Conservation (phyloP, 2,329 filamentous ascomycete species). For the Fusarium veterinarium region DNA sequence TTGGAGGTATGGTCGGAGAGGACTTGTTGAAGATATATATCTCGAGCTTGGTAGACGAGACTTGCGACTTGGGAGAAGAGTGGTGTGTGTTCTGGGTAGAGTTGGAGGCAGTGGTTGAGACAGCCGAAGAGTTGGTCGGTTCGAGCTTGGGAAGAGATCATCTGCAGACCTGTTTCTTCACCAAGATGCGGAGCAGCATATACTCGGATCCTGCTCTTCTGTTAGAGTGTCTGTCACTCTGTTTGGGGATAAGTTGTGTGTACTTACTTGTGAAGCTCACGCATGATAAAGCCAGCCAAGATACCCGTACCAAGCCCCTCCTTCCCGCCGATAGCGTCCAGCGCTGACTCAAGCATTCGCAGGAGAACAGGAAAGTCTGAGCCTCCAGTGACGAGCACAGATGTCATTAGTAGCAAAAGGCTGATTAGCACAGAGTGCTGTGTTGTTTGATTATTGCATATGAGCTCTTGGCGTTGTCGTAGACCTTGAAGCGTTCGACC, state of each 20-base stretch:
- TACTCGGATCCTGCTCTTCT: conserved; percentile 25
- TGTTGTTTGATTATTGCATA: background rate
- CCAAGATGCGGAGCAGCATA: conserved; percentile 41
- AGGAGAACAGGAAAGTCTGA: conserved; percentile 44
- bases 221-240: fast-evolving
- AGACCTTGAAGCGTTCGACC: conserved; percentile 30
- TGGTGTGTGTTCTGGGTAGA: conserved; percentile 79
- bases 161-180: conserved; percentile 39
- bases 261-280: conserved; percentile 45
- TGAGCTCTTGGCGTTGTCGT: conserved; percentile 29
- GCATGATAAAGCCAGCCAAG: conserved; percentile 35
- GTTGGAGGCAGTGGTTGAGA: conserved; percentile 59
- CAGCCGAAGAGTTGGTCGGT: conserved; percentile 39
- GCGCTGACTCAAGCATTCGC: conserved; percentile 43
- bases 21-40: conserved; percentile 84
- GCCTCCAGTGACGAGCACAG: conserved; percentile 41
- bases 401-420: conserved; percentile 41
- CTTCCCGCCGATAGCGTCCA: conserved; percentile 43
- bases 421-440: conserved; percentile 39
- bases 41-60: conserved; percentile 84
- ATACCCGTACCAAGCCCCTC: conserved; percentile 31
- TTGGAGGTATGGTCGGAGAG: conserved; percentile 28
- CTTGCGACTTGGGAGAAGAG: conserved; percentile 81
- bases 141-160: conserved; percentile 39
- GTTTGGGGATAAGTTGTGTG: fast-evolving